Percentiles rank a stretch among this genome's conserved stretches.
phyloP scores from a whole-genome alignment of 257 asterid genomes.

The Nicotiana paniculata region DNA sequence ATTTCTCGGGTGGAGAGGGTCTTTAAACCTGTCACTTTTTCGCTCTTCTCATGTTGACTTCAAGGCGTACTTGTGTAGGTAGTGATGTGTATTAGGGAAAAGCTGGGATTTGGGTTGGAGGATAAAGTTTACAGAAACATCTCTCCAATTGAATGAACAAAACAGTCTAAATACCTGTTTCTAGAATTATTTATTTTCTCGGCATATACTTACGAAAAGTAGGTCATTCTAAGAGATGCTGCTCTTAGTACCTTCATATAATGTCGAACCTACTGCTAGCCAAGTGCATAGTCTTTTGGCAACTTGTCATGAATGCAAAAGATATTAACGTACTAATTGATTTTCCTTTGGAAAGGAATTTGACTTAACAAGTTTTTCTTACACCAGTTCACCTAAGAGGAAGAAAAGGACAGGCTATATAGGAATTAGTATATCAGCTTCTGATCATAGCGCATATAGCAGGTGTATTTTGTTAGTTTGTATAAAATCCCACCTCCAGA shows the following conservation, averaged over 20 bases:
- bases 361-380: background rate
- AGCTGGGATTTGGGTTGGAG: background rate
- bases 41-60: background rate
- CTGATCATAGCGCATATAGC: background rate
- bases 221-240: background rate
- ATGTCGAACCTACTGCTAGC: background rate
- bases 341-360: background rate
- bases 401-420: background rate
- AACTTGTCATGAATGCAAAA: background rate
- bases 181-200: slow-evolving; percentile 1
- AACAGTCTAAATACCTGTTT: background rate
- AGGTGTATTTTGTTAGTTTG: background rate
- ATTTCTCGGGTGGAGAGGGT: too few species aligned
- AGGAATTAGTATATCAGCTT: background rate
- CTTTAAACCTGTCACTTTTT: too few species aligned
- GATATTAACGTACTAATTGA: background rate
- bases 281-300: background rate
- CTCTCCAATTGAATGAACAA: background rate
- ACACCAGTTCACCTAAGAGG: background rate
- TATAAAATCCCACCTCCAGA: background rate
- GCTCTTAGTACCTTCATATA: background rate
- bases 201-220: background rate
- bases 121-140: background rate
- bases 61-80: background rate
- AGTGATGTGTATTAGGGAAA: background rate